Base-by-base conservation (phyloP, 1,284 basidiomycete genomes). In the Neonothopanus nambi region DNA sequence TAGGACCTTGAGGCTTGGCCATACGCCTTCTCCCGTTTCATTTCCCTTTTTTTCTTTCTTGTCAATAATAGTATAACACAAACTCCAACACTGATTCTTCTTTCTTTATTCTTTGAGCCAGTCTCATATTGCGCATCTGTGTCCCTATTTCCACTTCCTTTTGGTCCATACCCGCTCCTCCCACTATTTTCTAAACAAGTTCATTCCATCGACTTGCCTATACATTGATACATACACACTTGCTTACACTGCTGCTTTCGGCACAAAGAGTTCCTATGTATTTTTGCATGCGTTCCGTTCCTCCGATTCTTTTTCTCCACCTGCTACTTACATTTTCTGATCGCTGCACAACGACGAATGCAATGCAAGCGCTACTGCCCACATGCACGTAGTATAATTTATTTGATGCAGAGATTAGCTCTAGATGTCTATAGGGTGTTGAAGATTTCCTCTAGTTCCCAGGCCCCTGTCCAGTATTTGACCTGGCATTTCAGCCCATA, bases 361-460 rank as follows among this genome's bases (percentile, higher is more conserved):
- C 26, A 23, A 21, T 15, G 21, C 41, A 12, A 23, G 7, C 4
- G 41, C 11, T 20, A 23, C n/a, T 15, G 20, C 26, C 20, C 26
- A 21, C 18, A 26, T 15, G 30, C 30, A 11, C 26, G 26, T 33
- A 33, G 30, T 13, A 33, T 33, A 33, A 33, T 33, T 33, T 33
- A 33, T 33, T 33, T 33, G 30, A 33, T 9, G 21, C 26, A 9
- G 43, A 15, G 7, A 26, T 30, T 17, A 18, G 20, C 30, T 28
- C 17, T 23, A 5, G 3, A 18, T 18, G 20, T 18, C 30, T 61
- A 72, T 48, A 84, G 68, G 50, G 71, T 71, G 46, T 67, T 67
- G 61, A 91, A 87, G 41, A 80, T 81, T 70, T 95, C 91, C 68
- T 97, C 95, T 45, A 94, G 85, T 67, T 96, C 90, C 94, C 95